Evolutionary conservation across 2,329 filamentous ascomycete genomes (phyloP).

Genomic region (Alternaria sp.): DNA sequence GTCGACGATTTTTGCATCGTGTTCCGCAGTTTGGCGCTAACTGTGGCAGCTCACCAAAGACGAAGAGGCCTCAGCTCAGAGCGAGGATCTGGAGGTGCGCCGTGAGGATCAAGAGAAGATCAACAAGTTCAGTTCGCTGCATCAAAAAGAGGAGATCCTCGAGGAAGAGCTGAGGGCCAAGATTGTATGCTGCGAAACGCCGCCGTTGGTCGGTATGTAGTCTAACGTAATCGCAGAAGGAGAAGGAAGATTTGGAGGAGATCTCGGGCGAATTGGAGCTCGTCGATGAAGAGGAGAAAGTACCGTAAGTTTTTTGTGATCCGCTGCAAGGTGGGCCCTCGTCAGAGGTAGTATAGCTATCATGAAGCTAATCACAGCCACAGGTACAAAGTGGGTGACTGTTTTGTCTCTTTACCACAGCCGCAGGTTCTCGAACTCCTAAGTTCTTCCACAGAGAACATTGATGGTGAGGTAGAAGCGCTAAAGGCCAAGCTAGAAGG

Average conservation of each 20-base stretch:
- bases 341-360: not conserved
- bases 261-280: conserved; percentile 90
- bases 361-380: not conserved
- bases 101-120: conserved; percentile 99
- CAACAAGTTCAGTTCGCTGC: conserved; percentile 94
- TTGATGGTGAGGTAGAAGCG: conserved; percentile 78
- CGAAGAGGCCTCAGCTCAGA: conserved; percentile 77
- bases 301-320: conserved; percentile 71
- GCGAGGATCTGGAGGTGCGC: conserved; percentile 90
- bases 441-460: conserved; percentile 71
- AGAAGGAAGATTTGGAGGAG: conserved; percentile 97
- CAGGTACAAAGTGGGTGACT: conserved; percentile 96
- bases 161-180: conserved; percentile 84
- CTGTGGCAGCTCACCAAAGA: conserved; percentile 84
- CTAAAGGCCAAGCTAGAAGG: conserved; percentile 80
- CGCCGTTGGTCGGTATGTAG: not conserved
- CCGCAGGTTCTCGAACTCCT: conserved; percentile 89
- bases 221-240: conserved; percentile 70
- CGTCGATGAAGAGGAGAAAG: conserved; percentile 90
- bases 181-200: conserved; percentile 63
- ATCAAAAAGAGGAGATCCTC: conserved; percentile 81
- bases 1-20: conserved; percentile 16
- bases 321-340: not conserved
- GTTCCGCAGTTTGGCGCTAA: conserved; percentile 22
- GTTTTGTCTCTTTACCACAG: conserved; percentile 88